A percentile compares a stretch with the other conserved stretches of the same genome.
These are phyloP conservation scores for Lanmaoa rubissima DNA, from an alignment of 768 basidiomycete species.

Conservation along the genomic window DNA sequence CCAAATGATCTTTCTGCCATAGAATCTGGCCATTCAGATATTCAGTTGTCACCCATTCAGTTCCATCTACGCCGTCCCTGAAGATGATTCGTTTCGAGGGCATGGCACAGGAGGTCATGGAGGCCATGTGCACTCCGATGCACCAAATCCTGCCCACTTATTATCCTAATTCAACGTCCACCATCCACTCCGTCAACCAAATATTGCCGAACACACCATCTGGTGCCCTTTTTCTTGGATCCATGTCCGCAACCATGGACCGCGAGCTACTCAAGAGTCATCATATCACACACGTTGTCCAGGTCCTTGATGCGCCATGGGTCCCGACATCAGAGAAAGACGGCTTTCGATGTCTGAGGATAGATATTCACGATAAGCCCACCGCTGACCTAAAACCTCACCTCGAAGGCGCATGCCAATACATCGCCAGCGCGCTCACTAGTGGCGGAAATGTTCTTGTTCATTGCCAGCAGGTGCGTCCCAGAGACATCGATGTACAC, in stretches of 20 bases:
- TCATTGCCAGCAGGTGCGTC: slow-evolving; percentile 76
- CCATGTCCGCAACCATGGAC: slow-evolving; percentile 60
- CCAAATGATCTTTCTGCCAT: slow-evolving; percentile 5
- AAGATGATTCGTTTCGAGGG: slow-evolving; percentile 78
- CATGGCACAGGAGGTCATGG: slow-evolving; percentile 71
- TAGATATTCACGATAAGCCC: slow-evolving; percentile 64
- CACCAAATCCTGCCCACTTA: slow-evolving; percentile 59
- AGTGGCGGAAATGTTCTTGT: slow-evolving; percentile 68
- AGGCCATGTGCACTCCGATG: slow-evolving; percentile 86
- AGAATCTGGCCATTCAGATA: slow-evolving; percentile 1
- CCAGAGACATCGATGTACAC: neutral
- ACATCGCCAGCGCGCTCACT: slow-evolving; percentile 61
- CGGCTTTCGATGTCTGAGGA: slow-evolving; percentile 56
- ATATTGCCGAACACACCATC: slow-evolving; percentile 11
- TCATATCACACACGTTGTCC: slow-evolving; percentile 58
- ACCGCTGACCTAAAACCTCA: slow-evolving; percentile 64
- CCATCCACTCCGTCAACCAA: slow-evolving; percentile 18
- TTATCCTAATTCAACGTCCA: slow-evolving; percentile 18
- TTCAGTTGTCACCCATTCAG: neutral
- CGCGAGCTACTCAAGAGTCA: slow-evolving; percentile 47
- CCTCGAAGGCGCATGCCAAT: slow-evolving; percentile 63
- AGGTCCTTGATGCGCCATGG: slow-evolving; percentile 68
- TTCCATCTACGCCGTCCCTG: neutral
- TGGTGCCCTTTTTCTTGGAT: slow-evolving; percentile 70
- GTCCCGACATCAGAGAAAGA: slow-evolving; percentile 46